These are phyloP conservation scores for Beta lomatogona DNA, from an alignment of 179 eudicot species.

Conservation along the genomic window DNA sequence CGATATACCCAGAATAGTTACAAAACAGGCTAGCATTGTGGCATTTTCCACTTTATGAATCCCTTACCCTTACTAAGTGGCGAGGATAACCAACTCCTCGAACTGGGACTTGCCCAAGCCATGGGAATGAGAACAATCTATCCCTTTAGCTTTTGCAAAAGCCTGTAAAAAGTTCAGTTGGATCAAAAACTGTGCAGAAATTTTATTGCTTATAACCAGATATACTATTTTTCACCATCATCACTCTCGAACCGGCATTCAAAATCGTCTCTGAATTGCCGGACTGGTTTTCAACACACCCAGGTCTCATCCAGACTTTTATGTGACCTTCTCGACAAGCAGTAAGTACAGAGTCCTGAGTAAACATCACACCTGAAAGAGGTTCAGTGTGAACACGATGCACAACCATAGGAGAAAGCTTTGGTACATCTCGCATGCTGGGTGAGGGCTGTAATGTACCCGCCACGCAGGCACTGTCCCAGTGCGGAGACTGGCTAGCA, in stretches of 20 bases:
- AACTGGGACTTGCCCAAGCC: constrained; percentile 8
- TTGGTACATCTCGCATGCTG: constrained; percentile 79
- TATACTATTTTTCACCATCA: neutral
- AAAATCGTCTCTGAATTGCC: constrained; percentile 20
- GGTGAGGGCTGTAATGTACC: constrained; percentile 80
- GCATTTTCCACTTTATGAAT: constrained; percentile 16
- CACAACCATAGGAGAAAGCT: constrained; percentile 72
- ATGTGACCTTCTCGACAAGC: constrained; percentile 79
- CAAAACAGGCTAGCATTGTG: constrained; percentile 1
- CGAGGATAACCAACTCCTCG: neutral
- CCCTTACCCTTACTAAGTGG: neutral
- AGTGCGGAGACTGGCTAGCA: constrained; percentile 75
- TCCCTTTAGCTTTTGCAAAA: constrained; percentile 12
- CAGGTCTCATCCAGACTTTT: constrained; percentile 79
- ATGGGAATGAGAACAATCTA: neutral
- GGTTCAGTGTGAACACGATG: constrained; percentile 82
- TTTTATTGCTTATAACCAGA: constrained; percentile 16
- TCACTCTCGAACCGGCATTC: constrained; percentile 16
- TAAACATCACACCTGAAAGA: constrained; percentile 70
- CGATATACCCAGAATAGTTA: constrained; percentile 13
- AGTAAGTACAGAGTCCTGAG: constrained; percentile 66
- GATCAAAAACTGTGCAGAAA: neutral
- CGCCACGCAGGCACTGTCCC: constrained; percentile 56
- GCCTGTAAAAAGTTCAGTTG: constrained; percentile 1
- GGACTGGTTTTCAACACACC: constrained; percentile 34